Base-by-base conservation (phyloP, 129 eudicot genomes). In the Flaveria ramosissima region DNA sequence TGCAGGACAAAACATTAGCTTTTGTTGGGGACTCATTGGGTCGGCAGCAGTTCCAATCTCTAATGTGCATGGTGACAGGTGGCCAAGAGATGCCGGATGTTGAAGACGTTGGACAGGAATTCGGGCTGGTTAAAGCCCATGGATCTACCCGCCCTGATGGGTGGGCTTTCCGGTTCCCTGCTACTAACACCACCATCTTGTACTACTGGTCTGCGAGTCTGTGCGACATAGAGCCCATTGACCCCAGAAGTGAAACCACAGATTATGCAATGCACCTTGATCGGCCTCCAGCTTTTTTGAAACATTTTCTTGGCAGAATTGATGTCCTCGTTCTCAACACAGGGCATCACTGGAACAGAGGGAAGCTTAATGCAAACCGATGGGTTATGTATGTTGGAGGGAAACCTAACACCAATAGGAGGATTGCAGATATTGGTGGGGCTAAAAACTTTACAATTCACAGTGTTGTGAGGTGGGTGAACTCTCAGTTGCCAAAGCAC, bases 311-410 rank as follows among this genome's bases (percentile, higher is more conserved):
- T 26, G 81, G 77, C 72, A 77, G 68, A 78, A 82, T 92, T 20
- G 60, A 92, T 59, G 93, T 88, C 6, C 82, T 92, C 30, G 90
- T 92, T 20, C 92, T 92, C 39, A 92, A 92, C 76, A 89, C 96
- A 0, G 98, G 96, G 45, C 98, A 92, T 74, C 96, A 92, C 79
- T 92, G 98, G 98, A 92, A 92, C 71, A 78, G 93, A 77, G 98
- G 98, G 53, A 92, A 92, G 78, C 84, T 92, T 20, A 86, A 84
- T 2, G 91, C 88, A 16, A 92, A 92, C 66, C 66, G 83, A 45
- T 92, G 97, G 97, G 83, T 89, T 48, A 92, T 92, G 88, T 64
- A 92, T 71, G 89, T 89, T 4, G 89, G 83, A 1, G 98, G 96
- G 9, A 77, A 62, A 43, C 96, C 92, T 0, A 92, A 84, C 85